Percentiles rank a stretch among this genome's conserved stretches.
These are phyloP conservation scores for Margaritispora aquatica DNA, from an alignment of 495 filamentous ascomycete genomes.

Conservation along the genomic window DNA sequence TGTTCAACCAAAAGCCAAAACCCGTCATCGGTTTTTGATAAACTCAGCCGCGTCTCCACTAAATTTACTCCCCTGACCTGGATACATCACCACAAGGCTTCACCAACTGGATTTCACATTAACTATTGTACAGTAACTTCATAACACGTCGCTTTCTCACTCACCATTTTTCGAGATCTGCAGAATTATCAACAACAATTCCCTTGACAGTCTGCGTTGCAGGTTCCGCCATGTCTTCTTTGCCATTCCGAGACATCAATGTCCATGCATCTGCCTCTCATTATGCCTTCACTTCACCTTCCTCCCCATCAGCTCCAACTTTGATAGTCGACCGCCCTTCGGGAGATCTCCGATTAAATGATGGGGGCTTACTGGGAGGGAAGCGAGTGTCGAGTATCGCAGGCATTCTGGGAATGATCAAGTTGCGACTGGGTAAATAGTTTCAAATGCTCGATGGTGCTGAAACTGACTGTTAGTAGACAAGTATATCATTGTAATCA, in stretches of 20 bases:
- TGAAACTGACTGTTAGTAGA: constrained; percentile 43
- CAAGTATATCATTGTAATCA: constrained; percentile 95
- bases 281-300: constrained; percentile 96
- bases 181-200: neutral
- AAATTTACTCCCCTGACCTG: neutral
- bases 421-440: constrained; percentile 73
- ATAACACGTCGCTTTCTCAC: neutral
- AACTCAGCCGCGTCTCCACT: neutral
- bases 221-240: constrained; percentile 49
- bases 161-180: neutral
- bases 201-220: neutral
- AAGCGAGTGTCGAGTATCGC: constrained; percentile 90
- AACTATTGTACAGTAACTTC: too few relatives aligned
- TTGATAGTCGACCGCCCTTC: constrained; percentile 86
- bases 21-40: neutral
- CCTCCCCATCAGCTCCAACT: constrained; percentile 78
- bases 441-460: neutral
- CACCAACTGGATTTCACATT: neutral
- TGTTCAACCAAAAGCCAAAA: neutral
- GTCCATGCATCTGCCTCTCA: constrained; percentile 83
- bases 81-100: neutral
- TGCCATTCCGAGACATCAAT: constrained; percentile 95
- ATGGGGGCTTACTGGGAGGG: constrained; percentile 64
- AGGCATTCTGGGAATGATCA: constrained; percentile 88
- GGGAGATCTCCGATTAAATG: constrained; percentile 81